These are phyloP conservation scores for Macrophomina tecta DNA, from an alignment of 2,329 filamentous ascomycete species.

Conservation along the genomic window DNA sequence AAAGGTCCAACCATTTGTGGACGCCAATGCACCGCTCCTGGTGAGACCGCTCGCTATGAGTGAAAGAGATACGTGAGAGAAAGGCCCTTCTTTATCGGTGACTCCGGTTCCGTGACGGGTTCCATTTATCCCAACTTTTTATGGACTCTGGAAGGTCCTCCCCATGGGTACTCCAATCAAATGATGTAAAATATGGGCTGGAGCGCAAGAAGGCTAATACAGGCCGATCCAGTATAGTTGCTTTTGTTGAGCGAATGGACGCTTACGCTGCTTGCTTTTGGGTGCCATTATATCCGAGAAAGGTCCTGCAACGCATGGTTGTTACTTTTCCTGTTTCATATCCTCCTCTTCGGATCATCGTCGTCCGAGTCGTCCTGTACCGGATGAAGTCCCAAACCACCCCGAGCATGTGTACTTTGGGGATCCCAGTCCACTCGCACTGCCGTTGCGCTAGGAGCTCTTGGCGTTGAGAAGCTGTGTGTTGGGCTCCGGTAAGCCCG, in stretches of 20 bases:
- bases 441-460: conserved; percentile 39
- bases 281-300: background rate
- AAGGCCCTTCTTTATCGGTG: background rate
- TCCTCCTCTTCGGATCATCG: conserved; percentile 16
- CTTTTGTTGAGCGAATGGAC: conserved; percentile 13
- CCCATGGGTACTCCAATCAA: conserved; percentile 2
- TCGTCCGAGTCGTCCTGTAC: conserved; percentile 22
- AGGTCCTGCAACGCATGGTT: background rate
- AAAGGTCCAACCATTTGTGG: background rate
- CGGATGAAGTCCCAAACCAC: conserved; percentile 35
- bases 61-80: conserved; percentile 3
- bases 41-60: conserved; percentile 14
- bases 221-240: background rate
- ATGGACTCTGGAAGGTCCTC: background rate
- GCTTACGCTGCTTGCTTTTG: background rate
- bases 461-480: conserved; percentile 51
- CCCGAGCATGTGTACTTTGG: conserved; percentile 44
- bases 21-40: conserved; percentile 12
- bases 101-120: background rate
- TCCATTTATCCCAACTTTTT: background rate
- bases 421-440: conserved; percentile 42
- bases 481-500: conserved; percentile 47
- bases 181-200: background rate
- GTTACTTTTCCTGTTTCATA: conserved; percentile 13
- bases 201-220: background rate